Percentiles rank a stretch among this genome's conserved stretches.
Evolutionary conservation across 2,329 filamentous ascomycete genomes (phyloP).

Genomic region (Apiospora hydei): DNA sequence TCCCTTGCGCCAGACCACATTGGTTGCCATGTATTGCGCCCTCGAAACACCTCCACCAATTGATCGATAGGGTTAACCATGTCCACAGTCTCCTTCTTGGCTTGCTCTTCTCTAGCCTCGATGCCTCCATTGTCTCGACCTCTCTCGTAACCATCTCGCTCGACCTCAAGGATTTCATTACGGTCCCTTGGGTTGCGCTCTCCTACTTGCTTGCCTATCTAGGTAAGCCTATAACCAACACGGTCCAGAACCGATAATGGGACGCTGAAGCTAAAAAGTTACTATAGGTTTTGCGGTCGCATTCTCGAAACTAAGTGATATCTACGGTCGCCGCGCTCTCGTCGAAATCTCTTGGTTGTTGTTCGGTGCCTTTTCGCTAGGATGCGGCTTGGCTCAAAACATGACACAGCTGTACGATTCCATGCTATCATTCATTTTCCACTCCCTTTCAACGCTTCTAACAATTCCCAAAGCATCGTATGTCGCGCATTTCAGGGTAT

Average conservation of each 20-base stretch:
- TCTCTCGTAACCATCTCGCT: constrained; percentile 64
- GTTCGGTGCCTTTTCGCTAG: constrained; percentile 63
- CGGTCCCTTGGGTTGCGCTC: constrained; percentile 62
- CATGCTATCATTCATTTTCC: background rate
- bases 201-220: constrained; percentile 65
- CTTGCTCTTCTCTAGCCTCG: constrained; percentile 63
- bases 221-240: constrained; percentile 44
- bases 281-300: constrained; percentile 61
- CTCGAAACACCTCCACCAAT: constrained; percentile 25
- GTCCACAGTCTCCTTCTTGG: constrained; percentile 56
- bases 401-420: constrained; percentile 59
- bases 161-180: constrained; percentile 57
- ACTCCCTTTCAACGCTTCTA: background rate
- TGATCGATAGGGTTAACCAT: constrained; percentile 43
- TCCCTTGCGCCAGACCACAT: constrained; percentile 39
- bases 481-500: constrained; percentile 67
- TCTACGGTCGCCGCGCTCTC: constrained; percentile 62
- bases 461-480: constrained; percentile 53
- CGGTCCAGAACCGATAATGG: background rate
- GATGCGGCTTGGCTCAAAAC: constrained; percentile 56
- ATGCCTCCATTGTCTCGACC: constrained; percentile 65
- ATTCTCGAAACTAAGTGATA: constrained; percentile 66
- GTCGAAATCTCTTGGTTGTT: constrained; percentile 59
- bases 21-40: constrained; percentile 47
- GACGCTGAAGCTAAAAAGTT: background rate